These are phyloP conservation scores for Amanita fuliginea DNA, from an alignment of 768 basidiomycete species.

Conservation along the genomic window DNA sequence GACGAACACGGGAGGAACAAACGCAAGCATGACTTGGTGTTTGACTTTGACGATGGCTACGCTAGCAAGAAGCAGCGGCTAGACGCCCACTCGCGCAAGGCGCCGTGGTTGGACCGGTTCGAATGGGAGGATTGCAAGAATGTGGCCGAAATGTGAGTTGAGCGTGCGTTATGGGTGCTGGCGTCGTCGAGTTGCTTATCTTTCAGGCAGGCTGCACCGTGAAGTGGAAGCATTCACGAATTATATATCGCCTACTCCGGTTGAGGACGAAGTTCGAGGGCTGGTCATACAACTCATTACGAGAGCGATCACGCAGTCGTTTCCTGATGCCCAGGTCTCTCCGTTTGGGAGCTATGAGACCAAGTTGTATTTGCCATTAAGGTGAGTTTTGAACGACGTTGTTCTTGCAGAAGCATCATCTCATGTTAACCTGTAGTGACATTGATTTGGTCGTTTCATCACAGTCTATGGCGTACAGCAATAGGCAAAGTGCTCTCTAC, in stretches of 20 bases:
- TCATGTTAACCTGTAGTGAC: slow-evolving; percentile 44
- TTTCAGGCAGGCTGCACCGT: slow-evolving; percentile 53
- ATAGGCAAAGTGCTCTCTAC: slow-evolving; percentile 61
- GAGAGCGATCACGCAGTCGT: slow-evolving; percentile 47
- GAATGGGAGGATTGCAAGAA: slow-evolving; percentile 68
- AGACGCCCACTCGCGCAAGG: slow-evolving; percentile 41
- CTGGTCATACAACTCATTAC: slow-evolving; percentile 64
- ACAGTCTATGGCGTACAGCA: slow-evolving; percentile 56
- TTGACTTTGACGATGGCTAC: slow-evolving; percentile 38
- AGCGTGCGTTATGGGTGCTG: slow-evolving; percentile 9
- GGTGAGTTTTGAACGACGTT: slow-evolving; percentile 40
- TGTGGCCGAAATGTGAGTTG: slow-evolving; percentile 71
- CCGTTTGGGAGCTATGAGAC: slow-evolving; percentile 94
- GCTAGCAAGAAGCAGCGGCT: slow-evolving; percentile 41
- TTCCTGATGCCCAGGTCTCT: slow-evolving; percentile 69
- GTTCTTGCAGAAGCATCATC: not conserved
- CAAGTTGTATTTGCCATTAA: slow-evolving; percentile 84
- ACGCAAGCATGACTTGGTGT: slow-evolving; percentile 32
- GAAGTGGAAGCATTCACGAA: slow-evolving; percentile 80
- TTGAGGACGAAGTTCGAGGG: slow-evolving; percentile 78
- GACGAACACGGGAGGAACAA: slow-evolving; percentile 20
- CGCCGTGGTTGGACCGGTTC: slow-evolving; percentile 62
- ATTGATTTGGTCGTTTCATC: slow-evolving; percentile 93
- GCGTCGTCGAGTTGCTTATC: slow-evolving; percentile 6
- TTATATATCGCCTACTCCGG: slow-evolving; percentile 79